These are phyloP conservation scores for Fusarium caatingaense DNA, from an alignment of 2,329 filamentous ascomycete species.

Conservation along the genomic window DNA sequence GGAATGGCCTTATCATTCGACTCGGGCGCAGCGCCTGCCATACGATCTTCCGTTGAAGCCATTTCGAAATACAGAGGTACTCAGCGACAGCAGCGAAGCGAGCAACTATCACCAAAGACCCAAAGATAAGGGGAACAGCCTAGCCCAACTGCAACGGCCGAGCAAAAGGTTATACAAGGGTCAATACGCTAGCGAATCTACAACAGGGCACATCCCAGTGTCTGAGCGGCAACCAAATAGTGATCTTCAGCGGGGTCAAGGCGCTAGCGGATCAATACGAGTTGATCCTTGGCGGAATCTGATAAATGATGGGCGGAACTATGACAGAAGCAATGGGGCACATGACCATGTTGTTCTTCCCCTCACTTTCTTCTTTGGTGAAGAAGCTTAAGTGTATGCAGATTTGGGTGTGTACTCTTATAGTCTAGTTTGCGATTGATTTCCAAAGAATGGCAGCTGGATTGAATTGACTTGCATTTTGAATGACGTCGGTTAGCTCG, in stretches of 20 bases:
- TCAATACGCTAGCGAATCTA: not conserved
- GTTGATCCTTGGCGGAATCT: not conserved
- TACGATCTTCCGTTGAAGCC: not conserved
- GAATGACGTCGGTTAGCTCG: not conserved
- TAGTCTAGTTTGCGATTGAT: constrained; percentile 26
- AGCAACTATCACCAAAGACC: not conserved
- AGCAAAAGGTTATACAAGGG: constrained; percentile 26
- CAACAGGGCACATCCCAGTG: constrained; percentile 3
- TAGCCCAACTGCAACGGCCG: not conserved
- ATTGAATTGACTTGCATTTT: not conserved
- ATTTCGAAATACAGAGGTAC: too few relatives aligned
- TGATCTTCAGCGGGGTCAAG: constrained; percentile 29
- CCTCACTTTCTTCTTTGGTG: constrained; percentile 3
- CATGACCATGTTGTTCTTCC: constrained; percentile 15
- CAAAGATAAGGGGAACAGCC: not conserved
- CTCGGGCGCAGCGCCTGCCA: not conserved
- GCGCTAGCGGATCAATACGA: constrained; percentile 1
- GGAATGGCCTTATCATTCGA: not conserved
- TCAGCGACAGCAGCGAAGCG: not conserved
- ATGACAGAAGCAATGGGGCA: not conserved
- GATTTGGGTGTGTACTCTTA: not conserved
- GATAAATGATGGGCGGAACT: constrained; percentile 15
- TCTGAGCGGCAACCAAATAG: not conserved
- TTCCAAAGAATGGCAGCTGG: not conserved
- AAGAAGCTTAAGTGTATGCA: constrained; percentile 15